These are phyloP conservation scores for Globisporangium middletonii DNA, from an alignment of 352 stramenopile species.

Conservation along the genomic window DNA sequence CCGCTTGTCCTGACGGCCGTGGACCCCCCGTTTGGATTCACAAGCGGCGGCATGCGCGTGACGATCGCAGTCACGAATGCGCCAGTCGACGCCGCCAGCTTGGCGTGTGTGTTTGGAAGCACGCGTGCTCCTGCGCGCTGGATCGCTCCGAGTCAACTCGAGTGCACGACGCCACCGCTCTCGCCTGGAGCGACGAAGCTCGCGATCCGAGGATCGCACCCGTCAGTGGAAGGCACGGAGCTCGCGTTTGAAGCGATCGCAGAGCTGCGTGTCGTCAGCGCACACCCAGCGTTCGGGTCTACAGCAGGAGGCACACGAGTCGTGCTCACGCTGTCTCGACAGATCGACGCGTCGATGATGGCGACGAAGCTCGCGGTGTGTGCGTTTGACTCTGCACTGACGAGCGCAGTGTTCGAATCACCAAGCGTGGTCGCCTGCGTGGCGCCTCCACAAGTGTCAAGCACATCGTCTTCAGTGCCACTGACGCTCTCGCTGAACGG, in stretches of 20 bases:
- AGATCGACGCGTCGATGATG: slow-evolving; percentile 5
- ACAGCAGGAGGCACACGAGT: slow-evolving; percentile 23
- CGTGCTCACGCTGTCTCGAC: slow-evolving; percentile 16
- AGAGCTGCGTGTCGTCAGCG: slow-evolving; percentile 18
- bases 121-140: slow-evolving; percentile 9
- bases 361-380: slow-evolving; percentile 11
- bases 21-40: slow-evolving; percentile 25
- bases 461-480: neutral
- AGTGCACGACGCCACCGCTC: slow-evolving; percentile 24
- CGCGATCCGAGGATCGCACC: slow-evolving; percentile 10
- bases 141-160: slow-evolving; percentile 11
- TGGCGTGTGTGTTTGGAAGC: slow-evolving; percentile 29
- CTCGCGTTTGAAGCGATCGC: slow-evolving; percentile 27
- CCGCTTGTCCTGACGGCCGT: slow-evolving; percentile 14
- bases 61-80: slow-evolving; percentile 15
- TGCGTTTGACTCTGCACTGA: slow-evolving; percentile 20
- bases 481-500: slow-evolving; percentile 23
- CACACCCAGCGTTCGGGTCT: slow-evolving; percentile 16
- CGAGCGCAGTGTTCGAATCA: slow-evolving; percentile 7
- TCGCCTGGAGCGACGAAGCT: slow-evolving; percentile 14
- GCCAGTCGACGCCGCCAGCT: neutral
- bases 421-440: neutral
- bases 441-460: slow-evolving; percentile 3
- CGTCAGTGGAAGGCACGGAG: slow-evolving; percentile 8
- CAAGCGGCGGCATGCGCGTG: slow-evolving; percentile 18